These are phyloP conservation scores for Cymbopogon citratus DNA, from an alignment of 176 grass and related monocot species.

Conservation along the genomic window DNA sequence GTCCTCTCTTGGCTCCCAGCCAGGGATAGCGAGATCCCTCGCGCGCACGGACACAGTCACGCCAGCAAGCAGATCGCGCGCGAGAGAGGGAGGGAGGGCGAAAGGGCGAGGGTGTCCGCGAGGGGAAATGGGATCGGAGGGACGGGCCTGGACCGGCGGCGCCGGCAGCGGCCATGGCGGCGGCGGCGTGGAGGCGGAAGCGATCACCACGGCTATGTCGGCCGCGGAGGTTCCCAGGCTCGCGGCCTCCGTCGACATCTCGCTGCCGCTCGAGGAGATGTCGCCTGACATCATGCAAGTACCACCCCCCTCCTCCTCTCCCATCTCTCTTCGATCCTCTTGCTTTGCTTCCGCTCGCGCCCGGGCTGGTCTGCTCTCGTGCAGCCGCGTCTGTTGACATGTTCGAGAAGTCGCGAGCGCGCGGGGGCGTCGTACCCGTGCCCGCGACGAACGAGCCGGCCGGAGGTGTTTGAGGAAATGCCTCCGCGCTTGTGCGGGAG, in stretches of 20 bases:
- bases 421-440: background rate
- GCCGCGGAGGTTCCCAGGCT: conserved; percentile 46
- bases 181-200: conserved; percentile 5
- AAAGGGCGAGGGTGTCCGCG: background rate
- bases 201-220: background rate
- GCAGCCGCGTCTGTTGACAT: too few species aligned
- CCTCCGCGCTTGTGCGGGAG: background rate
- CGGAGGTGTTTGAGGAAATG: conserved; percentile 30
- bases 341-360: background rate
- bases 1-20: background rate
- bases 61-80: background rate
- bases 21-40: background rate
- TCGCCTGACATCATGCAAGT: conserved; percentile 71
- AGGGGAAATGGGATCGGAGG: conserved; percentile 46
- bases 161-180: background rate
- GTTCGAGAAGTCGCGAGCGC: background rate
- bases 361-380: background rate
- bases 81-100: background rate
- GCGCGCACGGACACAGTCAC: background rate
- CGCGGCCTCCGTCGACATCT: conserved; percentile 54
- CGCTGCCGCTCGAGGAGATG: conserved; percentile 65
- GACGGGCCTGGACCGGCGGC: conserved; percentile 21
- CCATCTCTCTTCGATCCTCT: background rate
- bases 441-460: background rate
- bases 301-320: background rate